Base-by-base conservation (phyloP, 148 eudicot genomes). In the Silene latifolia region DNA sequence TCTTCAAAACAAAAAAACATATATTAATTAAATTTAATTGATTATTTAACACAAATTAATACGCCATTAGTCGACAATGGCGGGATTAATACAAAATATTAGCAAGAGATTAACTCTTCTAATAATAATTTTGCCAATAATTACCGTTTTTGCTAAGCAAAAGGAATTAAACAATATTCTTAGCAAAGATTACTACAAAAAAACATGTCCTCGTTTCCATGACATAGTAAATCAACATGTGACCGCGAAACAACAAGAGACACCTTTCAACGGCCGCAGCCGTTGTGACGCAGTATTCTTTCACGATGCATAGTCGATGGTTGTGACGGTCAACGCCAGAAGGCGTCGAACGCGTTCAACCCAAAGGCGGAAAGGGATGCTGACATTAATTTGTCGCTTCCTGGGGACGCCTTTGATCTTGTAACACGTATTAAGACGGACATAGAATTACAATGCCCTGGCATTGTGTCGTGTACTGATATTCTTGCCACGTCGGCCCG, bases 281-380 rank as follows among this genome's bases (percentile, higher is more conserved):
- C 4, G 67, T 80, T 39, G 69, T 88, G n/a, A 51, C 84, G 88
- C 25, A n/a, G 79, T 83, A 35, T 89, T 87, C 75, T 89, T 89
- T 80, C 93, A 89, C 57, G 93, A 89, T 89, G 90, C 78, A 75
- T 89, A 79, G 88, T 85, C 4, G 86, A 73, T 7, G 93, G 93
- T 4, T 89, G 90, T 21, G 90, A 89, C 47, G 88, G 70, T 2
- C 93, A 5, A 80, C 89, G 29, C 77, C 87, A 1, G 76, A 80
- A 5, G 27, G 27, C 91, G 29, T 89, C 93, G 65, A 87, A 86
- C 59, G 44, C 86, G n/a, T 83, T 88, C 76, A 83, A 84, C 14
- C 76, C 72, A 27, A 73, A 59, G 11, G 84, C 90, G 0, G 92
- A 89, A 80, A 82, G 90, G 4, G 94, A 89, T 60, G 80, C 82